Base-by-base conservation (phyloP, 208 protist species). In the Herpetomonas tarakana region DNA sequence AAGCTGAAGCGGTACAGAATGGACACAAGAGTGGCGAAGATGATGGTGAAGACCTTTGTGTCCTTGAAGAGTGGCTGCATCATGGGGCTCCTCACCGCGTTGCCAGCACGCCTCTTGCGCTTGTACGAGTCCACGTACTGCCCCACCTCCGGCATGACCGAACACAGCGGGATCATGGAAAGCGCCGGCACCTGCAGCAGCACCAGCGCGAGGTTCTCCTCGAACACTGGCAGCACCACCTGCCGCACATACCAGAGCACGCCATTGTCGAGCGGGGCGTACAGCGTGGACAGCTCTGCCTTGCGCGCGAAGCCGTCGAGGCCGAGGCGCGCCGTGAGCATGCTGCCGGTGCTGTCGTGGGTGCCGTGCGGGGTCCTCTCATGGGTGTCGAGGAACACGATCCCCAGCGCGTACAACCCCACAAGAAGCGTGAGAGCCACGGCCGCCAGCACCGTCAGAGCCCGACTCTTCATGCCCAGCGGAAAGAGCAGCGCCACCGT, bases 191-290 rank as follows among this genome's bases (percentile, higher is more conserved):
- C 45, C 56, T 88, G 74, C 69, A 83, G 21, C 58, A 71, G 71
- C 57, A 86, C 53, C 22, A 81, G 55, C 38, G 79, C 76, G 27
- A 89, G 58, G 29, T 66, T 81, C 22, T 76, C 66, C 26, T 59
- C 58, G 62, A 91, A 91, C 35, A 65, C 65, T 1, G 77, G 63
- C 9, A 89, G 68, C 18, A 83, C 69, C 28, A 88, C 67, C 65
- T 91, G 81, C 3, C 81, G 78, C 65, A 91, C 81, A 56, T 91
- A 91, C 83, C 87, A 91, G 69, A 83, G 73, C 22, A 79, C 68
- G 18, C 79, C 76, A 44, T 81, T 79, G 53, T 91, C 84, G 11
- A 81, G 83, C 14, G 87, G 86, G 0, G 81, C 64, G 60, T 86
- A 85, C n/a, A 90, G 68, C n/a, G 82, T 54, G 26, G 78, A 63